Percentiles rank a stretch among this genome's conserved stretches.
Conservation (phyloP, 768 basidiomycete genomes). For the Leccinellum rugosiceps region DNA sequence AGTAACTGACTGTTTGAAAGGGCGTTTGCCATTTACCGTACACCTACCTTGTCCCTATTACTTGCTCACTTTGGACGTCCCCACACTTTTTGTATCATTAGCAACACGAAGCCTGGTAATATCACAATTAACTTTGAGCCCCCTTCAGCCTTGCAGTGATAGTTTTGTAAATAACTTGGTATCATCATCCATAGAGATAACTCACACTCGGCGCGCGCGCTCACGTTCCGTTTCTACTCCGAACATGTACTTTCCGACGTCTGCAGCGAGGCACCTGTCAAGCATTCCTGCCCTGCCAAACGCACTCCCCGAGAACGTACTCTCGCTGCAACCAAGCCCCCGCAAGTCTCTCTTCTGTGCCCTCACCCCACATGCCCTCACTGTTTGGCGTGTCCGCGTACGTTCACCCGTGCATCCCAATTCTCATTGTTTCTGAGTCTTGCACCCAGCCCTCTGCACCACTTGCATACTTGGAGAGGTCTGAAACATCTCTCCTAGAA, state of each 20-base stretch:
- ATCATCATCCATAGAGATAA: constrained; percentile 1
- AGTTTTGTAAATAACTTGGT: not conserved
- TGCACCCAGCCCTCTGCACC: constrained; percentile 60
- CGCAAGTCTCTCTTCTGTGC: constrained; percentile 77
- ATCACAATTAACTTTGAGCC: constrained; percentile 13
- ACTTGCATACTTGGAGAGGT: constrained; percentile 71
- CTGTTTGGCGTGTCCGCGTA: constrained; percentile 82
- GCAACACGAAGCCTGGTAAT: constrained; percentile 17
- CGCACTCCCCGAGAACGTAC: constrained; percentile 51
- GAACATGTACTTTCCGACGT: constrained; percentile 83
- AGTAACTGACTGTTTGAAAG: constrained; percentile 7
- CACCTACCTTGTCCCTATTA: constrained; percentile 14
- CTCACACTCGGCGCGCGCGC: not conserved
- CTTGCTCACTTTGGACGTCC: constrained; percentile 7
- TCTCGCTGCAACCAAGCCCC: constrained; percentile 61
- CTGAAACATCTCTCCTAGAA: constrained; percentile 69
- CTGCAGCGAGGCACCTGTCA: constrained; percentile 70
- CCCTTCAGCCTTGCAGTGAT: not conserved
- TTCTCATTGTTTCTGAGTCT: not conserved
- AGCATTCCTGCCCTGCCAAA: constrained; percentile 68
- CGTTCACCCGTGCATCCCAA: constrained; percentile 25
- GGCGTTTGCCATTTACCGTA: constrained; percentile 12
- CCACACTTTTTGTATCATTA: constrained; percentile 33
- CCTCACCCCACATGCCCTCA: constrained; percentile 65
- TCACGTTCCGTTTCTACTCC: not conserved